phyloP scores from a whole-genome alignment of 306 rosid species.

The Crataegus laevigata region DNA sequence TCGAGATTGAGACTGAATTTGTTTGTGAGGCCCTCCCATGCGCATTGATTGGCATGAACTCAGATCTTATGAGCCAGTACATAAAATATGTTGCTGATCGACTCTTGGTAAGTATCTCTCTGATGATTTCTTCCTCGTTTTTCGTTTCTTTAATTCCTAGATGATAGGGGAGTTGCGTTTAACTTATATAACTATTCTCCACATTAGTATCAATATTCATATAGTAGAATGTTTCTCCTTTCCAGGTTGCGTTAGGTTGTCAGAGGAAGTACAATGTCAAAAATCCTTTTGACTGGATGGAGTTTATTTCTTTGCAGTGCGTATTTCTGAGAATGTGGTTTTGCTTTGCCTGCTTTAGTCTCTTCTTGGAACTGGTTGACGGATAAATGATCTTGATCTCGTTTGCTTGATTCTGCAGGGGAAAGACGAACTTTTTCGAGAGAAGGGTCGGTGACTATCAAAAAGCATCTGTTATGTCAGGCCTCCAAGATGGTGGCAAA shows the following conservation, averaged over 20 bases:
- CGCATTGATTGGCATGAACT: conserved; percentile 91
- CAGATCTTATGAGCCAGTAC: conserved; percentile 83
- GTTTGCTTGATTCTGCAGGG: conserved; percentile 47
- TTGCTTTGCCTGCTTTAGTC: not conserved
- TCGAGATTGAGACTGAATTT: conserved; percentile 69
- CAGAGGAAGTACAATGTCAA: conserved; percentile 60
- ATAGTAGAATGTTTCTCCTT: not conserved
- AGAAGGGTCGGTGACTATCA: conserved; percentile 91
- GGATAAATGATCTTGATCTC: not conserved
- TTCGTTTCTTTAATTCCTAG: not conserved
- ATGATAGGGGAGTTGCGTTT: not conserved
- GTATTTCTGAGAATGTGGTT: conserved; percentile 16
- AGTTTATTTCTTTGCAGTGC: conserved; percentile 88
- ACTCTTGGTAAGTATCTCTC: conserved; percentile 46
- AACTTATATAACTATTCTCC: not conserved
- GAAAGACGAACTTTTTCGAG: conserved; percentile 90
- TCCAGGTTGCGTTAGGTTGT: conserved; percentile 64
- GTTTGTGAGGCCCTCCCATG: conserved; percentile 86
- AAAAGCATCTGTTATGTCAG: conserved; percentile 87
- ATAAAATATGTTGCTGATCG: conserved; percentile 90
- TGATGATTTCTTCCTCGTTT: not conserved
- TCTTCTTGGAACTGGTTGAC: not conserved
- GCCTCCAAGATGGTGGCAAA: conserved; percentile 67
- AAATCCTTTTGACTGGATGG: conserved; percentile 97
- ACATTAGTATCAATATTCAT: not conserved